These are phyloP conservation scores for Acanthamoeba sp. DNA, from an alignment of 208 protist species.

Conservation along the genomic window DNA sequence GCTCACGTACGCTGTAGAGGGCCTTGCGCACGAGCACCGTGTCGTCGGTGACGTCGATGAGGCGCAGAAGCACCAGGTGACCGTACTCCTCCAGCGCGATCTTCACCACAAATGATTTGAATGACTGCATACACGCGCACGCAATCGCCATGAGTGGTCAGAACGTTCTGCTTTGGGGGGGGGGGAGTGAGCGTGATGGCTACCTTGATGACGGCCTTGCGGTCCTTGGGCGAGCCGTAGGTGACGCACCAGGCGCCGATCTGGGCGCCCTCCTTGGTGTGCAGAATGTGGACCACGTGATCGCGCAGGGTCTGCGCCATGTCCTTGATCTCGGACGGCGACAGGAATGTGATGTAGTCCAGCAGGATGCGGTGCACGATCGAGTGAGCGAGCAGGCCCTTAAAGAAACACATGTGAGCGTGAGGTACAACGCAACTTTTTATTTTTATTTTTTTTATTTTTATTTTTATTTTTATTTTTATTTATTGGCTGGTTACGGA, in stretches of 20 bases:
- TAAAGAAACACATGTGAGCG: background rate
- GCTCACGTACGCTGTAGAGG: background rate
- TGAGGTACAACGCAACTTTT: too few relatives aligned
- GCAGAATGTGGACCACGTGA: slow-evolving; percentile 59
- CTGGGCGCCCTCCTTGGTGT: slow-evolving; percentile 69
- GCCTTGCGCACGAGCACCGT: slow-evolving; percentile 59
- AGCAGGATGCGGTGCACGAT: slow-evolving; percentile 50
- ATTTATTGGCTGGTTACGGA: background rate
- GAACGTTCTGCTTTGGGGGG: background rate
- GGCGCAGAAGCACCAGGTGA: slow-evolving; percentile 62
- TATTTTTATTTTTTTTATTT: too few relatives aligned
- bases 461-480: too few relatives aligned
- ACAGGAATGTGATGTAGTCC: slow-evolving; percentile 50
- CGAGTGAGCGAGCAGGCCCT: slow-evolving; percentile 43
- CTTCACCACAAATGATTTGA: slow-evolving; percentile 54
- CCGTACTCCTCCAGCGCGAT: slow-evolving; percentile 61
- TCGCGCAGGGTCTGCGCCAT: slow-evolving; percentile 51
- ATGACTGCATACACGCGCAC: background rate
- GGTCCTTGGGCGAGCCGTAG: slow-evolving; percentile 62
- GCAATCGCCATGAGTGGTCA: too few relatives aligned
- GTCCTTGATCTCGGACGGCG: slow-evolving; percentile 38
- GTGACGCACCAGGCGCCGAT: slow-evolving; percentile 59
- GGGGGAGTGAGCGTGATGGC: background rate
- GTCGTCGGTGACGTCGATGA: slow-evolving; percentile 68
- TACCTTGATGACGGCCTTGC: slow-evolving; percentile 73